Base-by-base conservation (phyloP, 495 filamentous ascomycete genomes). In the Venustampulla echinocandica region DNA sequence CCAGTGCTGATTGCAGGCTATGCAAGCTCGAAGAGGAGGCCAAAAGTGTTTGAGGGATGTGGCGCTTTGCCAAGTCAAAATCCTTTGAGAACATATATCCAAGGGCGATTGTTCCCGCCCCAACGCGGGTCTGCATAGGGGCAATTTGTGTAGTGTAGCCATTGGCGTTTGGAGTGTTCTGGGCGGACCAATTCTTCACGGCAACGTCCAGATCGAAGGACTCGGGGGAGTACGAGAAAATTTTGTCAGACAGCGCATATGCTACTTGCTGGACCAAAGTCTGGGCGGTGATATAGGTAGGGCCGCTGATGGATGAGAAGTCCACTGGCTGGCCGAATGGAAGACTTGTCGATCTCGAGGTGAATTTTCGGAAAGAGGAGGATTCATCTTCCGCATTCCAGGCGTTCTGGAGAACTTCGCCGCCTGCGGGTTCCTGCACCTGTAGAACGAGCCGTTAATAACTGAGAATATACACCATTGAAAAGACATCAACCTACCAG, bases 11-110 rank as follows among this genome's bases (percentile, higher is more conserved):
- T 18, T 86, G 86, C 57, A 98, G 80, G 50, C 84, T 80, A 20
- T 79, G 75, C 24, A 98, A 70, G 42, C 82, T 87, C 21, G 87
- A 77, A 0, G 88, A 86, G 0, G 88, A 84, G 10, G 89, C 90
- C 44, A 97, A 66, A 47, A 98, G 79, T 2, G 84, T 79, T 71
- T 97, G 92, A 3, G 92, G 90, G 25, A 95, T 74, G 64, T 92
- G 79, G 53, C 87, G 81, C 73, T 93, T 96, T 74, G 77, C 81
- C 50, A 92, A 62, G 60, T 94, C 87, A 54, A 90, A 95, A 64
- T 98, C 92, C 59, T 85, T 84, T 25, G 88, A 95, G 70, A 97
- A 98, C 57, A 97, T 83, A 65, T 98, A 98, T 49, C 92, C 92
- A 38, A 98, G 74, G 24, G 93, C 87, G 62, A 97, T 84, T 57